Percentiles rank a stretch among this genome's conserved stretches.
These are phyloP conservation scores for Panus rudis DNA, from an alignment of 768 basidiomycete species.

Conservation along the genomic window DNA sequence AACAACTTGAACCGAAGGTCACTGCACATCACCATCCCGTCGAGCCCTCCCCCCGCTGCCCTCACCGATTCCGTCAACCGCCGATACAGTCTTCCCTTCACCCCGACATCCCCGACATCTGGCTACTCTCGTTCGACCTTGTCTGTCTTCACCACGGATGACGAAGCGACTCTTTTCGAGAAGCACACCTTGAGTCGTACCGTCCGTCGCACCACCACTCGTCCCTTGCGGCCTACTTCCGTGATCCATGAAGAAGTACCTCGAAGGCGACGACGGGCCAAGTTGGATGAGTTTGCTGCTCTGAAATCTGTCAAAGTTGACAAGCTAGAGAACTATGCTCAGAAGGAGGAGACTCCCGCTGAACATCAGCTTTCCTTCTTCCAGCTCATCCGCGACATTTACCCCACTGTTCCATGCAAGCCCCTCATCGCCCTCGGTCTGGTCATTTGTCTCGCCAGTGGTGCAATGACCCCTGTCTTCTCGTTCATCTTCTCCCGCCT, in stretches of 20 bases:
- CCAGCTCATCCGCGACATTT: constrained; percentile 45
- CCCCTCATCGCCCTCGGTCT: constrained; percentile 64
- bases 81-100: constrained; percentile 59
- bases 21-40: constrained; percentile 31
- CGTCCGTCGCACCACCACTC: constrained; percentile 13
- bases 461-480: constrained; percentile 87
- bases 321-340: constrained; percentile 17
- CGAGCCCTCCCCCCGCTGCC: constrained; percentile 27
- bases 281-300: constrained; percentile 23
- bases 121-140: constrained; percentile 23
- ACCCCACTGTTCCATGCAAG: constrained; percentile 72
- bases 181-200: constrained; percentile 25
- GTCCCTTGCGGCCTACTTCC: neutral
- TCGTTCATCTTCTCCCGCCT: constrained; percentile 82
- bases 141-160: constrained; percentile 17
- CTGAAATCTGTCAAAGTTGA: constrained; percentile 19
- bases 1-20: constrained; percentile 31
- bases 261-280: constrained; percentile 28
- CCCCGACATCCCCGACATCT: constrained; percentile 44
- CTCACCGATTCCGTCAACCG: constrained; percentile 30
- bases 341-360: constrained; percentile 14
- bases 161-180: constrained; percentile 30
- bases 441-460: constrained; percentile 59
- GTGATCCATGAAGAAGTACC: too few species aligned
- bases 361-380: constrained; percentile 30